Evolutionary conservation across 352 stramenopile species (phyloP), one percentile per base, ranked within the genome.

Genomic region (Phytophthora pseudosyringae): DNA sequence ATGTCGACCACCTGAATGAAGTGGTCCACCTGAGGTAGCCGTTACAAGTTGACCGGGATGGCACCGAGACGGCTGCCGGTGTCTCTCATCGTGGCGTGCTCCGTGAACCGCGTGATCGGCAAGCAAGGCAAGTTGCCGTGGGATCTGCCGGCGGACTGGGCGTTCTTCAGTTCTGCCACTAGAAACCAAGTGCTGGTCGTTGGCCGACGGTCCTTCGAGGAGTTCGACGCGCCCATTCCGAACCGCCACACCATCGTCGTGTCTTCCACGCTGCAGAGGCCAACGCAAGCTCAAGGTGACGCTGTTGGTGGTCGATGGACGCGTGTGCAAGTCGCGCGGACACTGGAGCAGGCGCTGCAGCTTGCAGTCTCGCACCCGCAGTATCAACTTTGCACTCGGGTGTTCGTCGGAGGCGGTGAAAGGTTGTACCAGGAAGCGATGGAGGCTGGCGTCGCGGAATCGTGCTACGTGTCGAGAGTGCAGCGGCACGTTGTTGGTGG

Each of bases 81-180:
- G 44, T 83, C 83, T 41, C 68, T 94, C 33, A 88, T 94, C 51
- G 80, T 78, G 13, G 85, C 85, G 6, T 90, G 81, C 57, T 86
- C 83, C 35, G 48, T 91, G 8, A 88, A 94, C 65, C 74, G 80
- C 44, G 80, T 81, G 36, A 94, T 92, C 51, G 85, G 85, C 8
- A 66, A 61, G 26, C 51, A 66, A 16, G 85, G 83, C 4, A 67
- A 50, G 16, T 61, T 92, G 39, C 85, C 85, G 18, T 94, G 85
- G 85, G 54, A 59, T 13, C 46, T 94, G 15, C 80, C 85, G 11
- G 69, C 67, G 2, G 85, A 94, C 56, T 94, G 85, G 85, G 51
- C 79, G 10, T 94, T 86, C 66, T 93, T 93, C 67, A 73, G 66
- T 43, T 83, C 79, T 7, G 59, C 67, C 4, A 89, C 81, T 33